A percentile compares a stretch with the other conserved stretches of the same genome.
Evolutionary conservation across 345 rosid genomes (phyloP).

Genomic region (Salix suchowensis): DNA sequence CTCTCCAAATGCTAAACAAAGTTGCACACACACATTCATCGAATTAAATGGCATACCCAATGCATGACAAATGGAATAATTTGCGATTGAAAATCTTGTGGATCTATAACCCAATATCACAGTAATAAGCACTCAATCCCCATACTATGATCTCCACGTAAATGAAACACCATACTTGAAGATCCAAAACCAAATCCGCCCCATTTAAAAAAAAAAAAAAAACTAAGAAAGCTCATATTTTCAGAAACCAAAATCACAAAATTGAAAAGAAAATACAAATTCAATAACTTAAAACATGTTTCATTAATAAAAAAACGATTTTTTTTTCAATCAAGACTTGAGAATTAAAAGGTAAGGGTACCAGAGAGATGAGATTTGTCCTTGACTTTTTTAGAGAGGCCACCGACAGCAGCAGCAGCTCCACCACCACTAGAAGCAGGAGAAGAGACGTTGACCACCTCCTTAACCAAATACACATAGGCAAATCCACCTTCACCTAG

Average conservation of each 20-base stretch:
- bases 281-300: not conserved
- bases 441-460: constrained; percentile 53
- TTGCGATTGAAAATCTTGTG: not conserved
- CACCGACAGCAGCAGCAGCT: constrained; percentile 17
- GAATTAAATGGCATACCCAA: not conserved
- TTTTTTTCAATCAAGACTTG: not conserved
- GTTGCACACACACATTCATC: not conserved
- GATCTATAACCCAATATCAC: not conserved
- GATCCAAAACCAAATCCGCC: not conserved
- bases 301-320: not conserved
- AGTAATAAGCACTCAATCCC: not conserved
- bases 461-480: constrained; percentile 77
- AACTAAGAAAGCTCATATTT: too few species aligned
- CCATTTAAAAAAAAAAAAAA: too few species aligned
- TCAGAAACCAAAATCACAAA: too few species aligned
- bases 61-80: not conserved
- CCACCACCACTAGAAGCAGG: constrained; percentile 24
- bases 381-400: constrained; percentile 84
- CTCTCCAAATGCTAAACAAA: not conserved
- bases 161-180: not conserved
- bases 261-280: not conserved
- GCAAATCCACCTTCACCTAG: constrained; percentile 99
- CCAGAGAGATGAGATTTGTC: constrained; percentile 90
- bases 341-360: constrained; percentile 1
- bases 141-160: not conserved